Base-by-base conservation (phyloP, 2,329 filamentous ascomycete species). In the Penicillium sp. region DNA sequence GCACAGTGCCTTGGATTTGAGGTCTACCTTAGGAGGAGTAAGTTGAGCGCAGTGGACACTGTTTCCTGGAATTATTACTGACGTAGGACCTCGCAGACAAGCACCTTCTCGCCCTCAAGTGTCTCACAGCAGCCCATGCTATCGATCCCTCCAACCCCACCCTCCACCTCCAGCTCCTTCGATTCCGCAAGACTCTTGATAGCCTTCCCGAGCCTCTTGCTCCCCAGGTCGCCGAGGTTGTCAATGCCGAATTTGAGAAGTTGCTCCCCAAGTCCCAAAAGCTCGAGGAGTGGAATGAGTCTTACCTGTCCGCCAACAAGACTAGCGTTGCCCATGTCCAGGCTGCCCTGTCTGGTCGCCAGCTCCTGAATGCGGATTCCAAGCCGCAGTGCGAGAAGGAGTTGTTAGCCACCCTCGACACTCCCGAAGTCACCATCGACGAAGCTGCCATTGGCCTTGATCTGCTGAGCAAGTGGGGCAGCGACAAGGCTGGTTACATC, bases 1-100 rank as follows among this genome's bases (percentile, higher is more conserved):
- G 86, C 80, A 15, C 93, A 98, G 68, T 77, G 83, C 50, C 80
- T 84, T 36, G 93, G 89, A 4, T 97, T 96, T 56, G 90, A 97
- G 69, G 84, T 98, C 13, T 90, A 87, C 62, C 75, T 94, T 44
- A 78, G 89, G 59, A 78, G 84, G 72, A 82, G 89, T 94, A 79
- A 75, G 83, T 60, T 35, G 23, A 25, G 10, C 15, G 6, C 4
- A 39, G 4, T 10, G 13, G 6, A 8, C 11, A 35, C 17, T 15
- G 28, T 17, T 18, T 18, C 14, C 13, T 15, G 25, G 33, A 33
- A 21, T 36, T 17, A 35, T 49, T 13, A 50, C 44, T 44, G 40
- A 48, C 49, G 67, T 60, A 68, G 36, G 14, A 9, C 13, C 27
- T 8, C 21, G 45, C 57, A 91, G 90, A 81, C 62, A 96, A 96